Conservation (phyloP, 106 monocot genomes). For the Acorus calamus region DNA sequence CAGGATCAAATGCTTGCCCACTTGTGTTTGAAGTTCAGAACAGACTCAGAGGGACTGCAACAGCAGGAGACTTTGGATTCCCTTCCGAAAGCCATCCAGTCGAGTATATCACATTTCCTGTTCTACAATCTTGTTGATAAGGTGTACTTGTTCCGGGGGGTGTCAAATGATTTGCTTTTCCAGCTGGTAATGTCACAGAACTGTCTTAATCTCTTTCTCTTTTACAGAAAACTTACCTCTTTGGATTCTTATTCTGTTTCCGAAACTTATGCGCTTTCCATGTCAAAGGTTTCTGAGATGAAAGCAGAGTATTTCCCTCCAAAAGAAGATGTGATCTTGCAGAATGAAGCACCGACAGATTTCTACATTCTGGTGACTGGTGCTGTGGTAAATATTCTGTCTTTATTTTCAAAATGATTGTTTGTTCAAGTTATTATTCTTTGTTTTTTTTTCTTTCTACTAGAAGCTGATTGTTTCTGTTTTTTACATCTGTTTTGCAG, state of each 20-base stretch:
- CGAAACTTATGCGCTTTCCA: not conserved
- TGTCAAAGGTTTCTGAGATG: slow-evolving; percentile 83
- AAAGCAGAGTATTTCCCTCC: slow-evolving; percentile 96
- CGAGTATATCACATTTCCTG: slow-evolving; percentile 87
- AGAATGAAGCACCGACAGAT: slow-evolving; percentile 97
- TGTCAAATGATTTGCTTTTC: slow-evolving; percentile 84
- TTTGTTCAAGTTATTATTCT: not conserved
- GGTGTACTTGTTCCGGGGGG: slow-evolving; percentile 70
- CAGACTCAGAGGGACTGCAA: slow-evolving; percentile 90
- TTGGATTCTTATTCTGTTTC: not conserved
- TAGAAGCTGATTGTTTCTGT: not conserved
- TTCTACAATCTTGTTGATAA: slow-evolving; percentile 69
- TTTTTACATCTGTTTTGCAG: slow-evolving; percentile 28
- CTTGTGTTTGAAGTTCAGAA: slow-evolving; percentile 75
- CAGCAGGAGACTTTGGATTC: slow-evolving; percentile 90
- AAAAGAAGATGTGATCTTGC: slow-evolving; percentile 94
- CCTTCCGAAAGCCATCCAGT: slow-evolving; percentile 86
- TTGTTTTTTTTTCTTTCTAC: not conserved
- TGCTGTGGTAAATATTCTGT: slow-evolving; percentile 33
- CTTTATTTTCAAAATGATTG: not conserved
- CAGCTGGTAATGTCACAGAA: slow-evolving; percentile 50
- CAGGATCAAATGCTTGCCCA: slow-evolving; percentile 98
- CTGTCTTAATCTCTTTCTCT: not conserved
- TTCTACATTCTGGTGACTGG: slow-evolving; percentile 85
- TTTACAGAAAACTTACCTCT: not conserved